Evolutionary conservation across 208 protist genomes (phyloP).

Genomic region (Phytomonas sp.): DNA sequence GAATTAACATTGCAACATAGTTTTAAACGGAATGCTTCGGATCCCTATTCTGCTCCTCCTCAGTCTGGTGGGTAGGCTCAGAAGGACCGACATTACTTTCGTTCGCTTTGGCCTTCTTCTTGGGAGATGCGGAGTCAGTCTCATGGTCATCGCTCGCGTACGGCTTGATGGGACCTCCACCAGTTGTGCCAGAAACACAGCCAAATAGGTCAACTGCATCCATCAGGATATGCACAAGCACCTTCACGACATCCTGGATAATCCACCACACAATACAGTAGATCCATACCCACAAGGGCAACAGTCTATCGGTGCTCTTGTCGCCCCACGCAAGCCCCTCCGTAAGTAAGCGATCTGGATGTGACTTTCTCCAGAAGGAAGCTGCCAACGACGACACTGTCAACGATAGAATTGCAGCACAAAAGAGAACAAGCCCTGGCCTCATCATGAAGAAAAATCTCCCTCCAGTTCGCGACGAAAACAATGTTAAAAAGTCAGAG

Average conservation of each 20-base stretch:
- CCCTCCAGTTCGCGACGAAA: conserved; percentile 76
- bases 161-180: conserved; percentile 29
- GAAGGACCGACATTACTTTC: not conserved
- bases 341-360: conserved; percentile 49
- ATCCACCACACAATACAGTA: conserved; percentile 90
- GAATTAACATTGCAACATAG: not conserved
- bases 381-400: conserved; percentile 62
- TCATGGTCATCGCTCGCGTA: conserved; percentile 18
- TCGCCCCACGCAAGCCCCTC: conserved; percentile 67
- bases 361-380: conserved; percentile 53
- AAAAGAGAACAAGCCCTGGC: conserved; percentile 50
- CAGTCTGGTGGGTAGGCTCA: conserved; percentile 2
- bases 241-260: conserved; percentile 81
- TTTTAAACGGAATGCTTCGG: conserved; percentile 2
- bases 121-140: not conserved
- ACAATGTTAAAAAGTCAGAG: conserved; percentile 87
- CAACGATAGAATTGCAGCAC: conserved; percentile 57
- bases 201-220: conserved; percentile 65
- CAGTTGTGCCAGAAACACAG: conserved; percentile 34
- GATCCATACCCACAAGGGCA: conserved; percentile 85
- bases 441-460: conserved; percentile 62
- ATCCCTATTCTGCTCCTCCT: not conserved
- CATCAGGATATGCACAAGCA: conserved; percentile 58
- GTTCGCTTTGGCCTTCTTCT: not conserved
- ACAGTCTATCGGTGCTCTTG: conserved; percentile 34